Evolutionary conservation across 768 basidiomycete species (phyloP), one percentile per base, ranked within the genome.

Genomic region (Phylloporus arenicola): DNA sequence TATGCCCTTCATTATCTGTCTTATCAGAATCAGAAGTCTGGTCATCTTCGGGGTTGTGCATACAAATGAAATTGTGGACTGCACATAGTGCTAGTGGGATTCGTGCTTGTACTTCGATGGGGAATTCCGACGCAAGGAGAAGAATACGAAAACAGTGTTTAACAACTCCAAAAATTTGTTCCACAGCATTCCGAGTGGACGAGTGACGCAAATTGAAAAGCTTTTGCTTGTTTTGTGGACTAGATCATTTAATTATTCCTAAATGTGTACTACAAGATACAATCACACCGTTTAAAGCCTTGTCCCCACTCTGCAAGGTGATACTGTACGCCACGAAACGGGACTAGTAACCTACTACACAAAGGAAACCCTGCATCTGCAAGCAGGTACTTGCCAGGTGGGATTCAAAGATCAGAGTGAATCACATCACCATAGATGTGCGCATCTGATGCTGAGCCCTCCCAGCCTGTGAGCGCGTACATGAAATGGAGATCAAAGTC

Each of bases 381-480:
- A n/a, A n/a, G n/a, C n/a, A n/a, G n/a, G n/a, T 22, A 38, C 17
- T 38, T 17, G 11, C 37, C 37, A 9, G 16, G 6, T 4, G 37
- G 37, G 10, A 43, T 43, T 4, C n/a, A 1, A 7, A 43, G 41
- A 17, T 43, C 16, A 12, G 6, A n/a, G 19, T 16, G 6, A 12
- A 27, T 17, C 5, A 11, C 17, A 31, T 43, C 30, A 1, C 17
- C 31, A 55, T 59, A 75, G 20, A 75, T 59, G 1, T 52, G 51
- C 13, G 62, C 55, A 63, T 75, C 70, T 3, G 72, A 61, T 16
- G 63, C n/a, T n/a, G n/a, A n/a, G n/a, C n/a, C n/a, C n/a, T n/a
- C n/a, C n/a, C n/a, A n/a, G n/a, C n/a, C n/a, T n/a, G n/a, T n/a
- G n/a, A n/a, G n/a, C n/a, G n/a, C n/a, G n/a, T n/a, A n/a, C n/a